phyloP scores from a whole-genome alignment of 805 yeast species.

The Kurtzmaniella fragi region DNA sequence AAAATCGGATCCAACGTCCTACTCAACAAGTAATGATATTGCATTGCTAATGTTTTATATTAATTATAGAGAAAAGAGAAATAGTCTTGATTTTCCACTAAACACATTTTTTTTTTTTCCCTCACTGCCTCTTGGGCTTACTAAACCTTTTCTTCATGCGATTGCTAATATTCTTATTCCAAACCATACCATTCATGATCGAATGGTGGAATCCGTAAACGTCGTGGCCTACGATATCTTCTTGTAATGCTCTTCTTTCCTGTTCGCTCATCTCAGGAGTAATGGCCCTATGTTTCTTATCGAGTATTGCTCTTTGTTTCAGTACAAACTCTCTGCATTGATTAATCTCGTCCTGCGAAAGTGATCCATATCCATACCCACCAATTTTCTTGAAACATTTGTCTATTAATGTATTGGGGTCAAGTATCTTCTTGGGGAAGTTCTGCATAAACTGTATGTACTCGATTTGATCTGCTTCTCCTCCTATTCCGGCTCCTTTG shows the following conservation, averaged over 20 bases:
- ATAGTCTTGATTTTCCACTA: too few species aligned
- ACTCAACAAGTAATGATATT: constrained; percentile 45
- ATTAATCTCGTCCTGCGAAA: constrained; percentile 78
- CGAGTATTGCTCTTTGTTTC: constrained; percentile 46
- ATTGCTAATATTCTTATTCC: constrained; percentile 57
- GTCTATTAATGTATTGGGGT: constrained; percentile 67
- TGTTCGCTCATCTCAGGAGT: constrained; percentile 34
- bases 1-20: constrained; percentile 61
- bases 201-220: constrained; percentile 40
- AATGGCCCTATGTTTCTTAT: constrained; percentile 21
- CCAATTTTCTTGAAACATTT: constrained; percentile 70
- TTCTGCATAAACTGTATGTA: constrained; percentile 83
- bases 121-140: too few species aligned
- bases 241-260: constrained; percentile 30
- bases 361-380: constrained; percentile 59
- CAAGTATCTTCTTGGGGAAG: constrained; percentile 64
- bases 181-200: constrained; percentile 51
- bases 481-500: constrained; percentile 7
- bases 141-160: constrained; percentile 41
- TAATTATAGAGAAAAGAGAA: too few species aligned
- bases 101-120: too few species aligned
- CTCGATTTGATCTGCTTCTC: constrained; percentile 39
- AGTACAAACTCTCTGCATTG: constrained; percentile 76
- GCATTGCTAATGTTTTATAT: constrained; percentile 23
- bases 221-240: constrained; percentile 30